Percentiles rank a stretch among this genome's conserved stretches.
Evolutionary conservation across 2,329 filamentous ascomycete species (phyloP).

Genomic region (Xylaria sp.): DNA sequence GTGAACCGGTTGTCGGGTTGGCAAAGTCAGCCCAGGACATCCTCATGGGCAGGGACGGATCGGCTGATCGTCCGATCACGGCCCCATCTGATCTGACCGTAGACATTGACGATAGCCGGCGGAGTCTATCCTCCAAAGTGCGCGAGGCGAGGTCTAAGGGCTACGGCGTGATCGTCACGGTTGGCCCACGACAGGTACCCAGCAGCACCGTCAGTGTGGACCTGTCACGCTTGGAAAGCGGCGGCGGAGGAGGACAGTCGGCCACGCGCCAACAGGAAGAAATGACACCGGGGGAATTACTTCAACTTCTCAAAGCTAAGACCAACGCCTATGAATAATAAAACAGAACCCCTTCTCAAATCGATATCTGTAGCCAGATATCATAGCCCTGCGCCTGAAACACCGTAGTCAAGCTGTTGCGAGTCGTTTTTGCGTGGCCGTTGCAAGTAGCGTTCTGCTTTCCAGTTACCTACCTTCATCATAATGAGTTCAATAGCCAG

Average conservation of each 20-base stretch:
- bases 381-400: background rate
- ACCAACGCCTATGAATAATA: slow-evolving; percentile 52
- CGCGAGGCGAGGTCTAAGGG: slow-evolving; percentile 70
- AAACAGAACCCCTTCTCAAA: background rate
- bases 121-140: slow-evolving; percentile 69
- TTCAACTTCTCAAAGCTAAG: slow-evolving; percentile 48
- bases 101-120: slow-evolving; percentile 68
- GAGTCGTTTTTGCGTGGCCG: too few species aligned
- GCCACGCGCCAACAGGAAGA: slow-evolving; percentile 41
- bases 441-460: background rate
- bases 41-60: slow-evolving; percentile 50
- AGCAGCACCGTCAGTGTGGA: slow-evolving; percentile 58
- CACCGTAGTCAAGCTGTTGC: background rate
- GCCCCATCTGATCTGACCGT: slow-evolving; percentile 66
- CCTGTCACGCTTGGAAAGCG: slow-evolving; percentile 38
- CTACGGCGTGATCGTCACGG: slow-evolving; percentile 73
- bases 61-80: slow-evolving; percentile 44
- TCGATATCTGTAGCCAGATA: background rate
- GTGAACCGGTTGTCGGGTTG: slow-evolving; percentile 54
- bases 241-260: slow-evolving; percentile 1
- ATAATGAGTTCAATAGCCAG: too few species aligned
- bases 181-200: slow-evolving; percentile 69
- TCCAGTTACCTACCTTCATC: too few species aligned
- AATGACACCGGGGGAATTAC: slow-evolving; percentile 49
- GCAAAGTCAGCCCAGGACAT: slow-evolving; percentile 51